These are phyloP conservation scores for Lepidium sativum DNA, from an alignment of 345 rosid genomes.

Conservation along the genomic window DNA sequence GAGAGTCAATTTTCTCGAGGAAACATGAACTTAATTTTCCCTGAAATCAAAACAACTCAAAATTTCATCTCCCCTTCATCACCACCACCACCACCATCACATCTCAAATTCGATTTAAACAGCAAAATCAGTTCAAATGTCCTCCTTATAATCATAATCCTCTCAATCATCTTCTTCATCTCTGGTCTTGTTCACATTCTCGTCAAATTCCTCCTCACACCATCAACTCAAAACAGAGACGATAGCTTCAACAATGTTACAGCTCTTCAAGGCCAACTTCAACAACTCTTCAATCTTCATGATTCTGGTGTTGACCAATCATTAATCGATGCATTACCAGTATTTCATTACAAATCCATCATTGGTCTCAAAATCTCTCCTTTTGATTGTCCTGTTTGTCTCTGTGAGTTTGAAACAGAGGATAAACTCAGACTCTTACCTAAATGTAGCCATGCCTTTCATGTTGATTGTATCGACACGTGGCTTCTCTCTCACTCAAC, in stretches of 20 bases:
- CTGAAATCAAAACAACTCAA: constrained; percentile 1
- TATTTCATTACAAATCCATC: constrained; percentile 50
- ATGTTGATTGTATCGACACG: constrained; percentile 54
- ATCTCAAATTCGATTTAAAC: constrained; percentile 35
- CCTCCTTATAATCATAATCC: constrained; percentile 66
- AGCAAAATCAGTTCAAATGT: constrained; percentile 60
- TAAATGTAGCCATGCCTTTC: constrained; percentile 61
- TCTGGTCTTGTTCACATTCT: constrained; percentile 84
- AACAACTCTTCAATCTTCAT: constrained; percentile 87
- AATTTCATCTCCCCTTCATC: constrained; percentile 7
- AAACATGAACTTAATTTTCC: constrained; percentile 15
- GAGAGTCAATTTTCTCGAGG: constrained; percentile 10
- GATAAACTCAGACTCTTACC: constrained; percentile 56
- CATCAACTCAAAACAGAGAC: constrained; percentile 46
- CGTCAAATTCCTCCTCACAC: constrained; percentile 62
- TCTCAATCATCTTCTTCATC: constrained; percentile 76
- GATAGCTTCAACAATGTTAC: constrained; percentile 44
- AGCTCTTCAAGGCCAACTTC: constrained; percentile 88
- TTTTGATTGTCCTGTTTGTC: constrained; percentile 67
- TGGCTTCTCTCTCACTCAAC: constrained; percentile 56
- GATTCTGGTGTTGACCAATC: constrained; percentile 78
- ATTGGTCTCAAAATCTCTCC: constrained; percentile 56
- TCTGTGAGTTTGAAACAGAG: constrained; percentile 20
- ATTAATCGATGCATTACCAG: constrained; percentile 56
- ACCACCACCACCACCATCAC: not conserved